Conservation (phyloP, 2,329 filamentous ascomycete species). For the Herpotrichia juniperi region DNA sequence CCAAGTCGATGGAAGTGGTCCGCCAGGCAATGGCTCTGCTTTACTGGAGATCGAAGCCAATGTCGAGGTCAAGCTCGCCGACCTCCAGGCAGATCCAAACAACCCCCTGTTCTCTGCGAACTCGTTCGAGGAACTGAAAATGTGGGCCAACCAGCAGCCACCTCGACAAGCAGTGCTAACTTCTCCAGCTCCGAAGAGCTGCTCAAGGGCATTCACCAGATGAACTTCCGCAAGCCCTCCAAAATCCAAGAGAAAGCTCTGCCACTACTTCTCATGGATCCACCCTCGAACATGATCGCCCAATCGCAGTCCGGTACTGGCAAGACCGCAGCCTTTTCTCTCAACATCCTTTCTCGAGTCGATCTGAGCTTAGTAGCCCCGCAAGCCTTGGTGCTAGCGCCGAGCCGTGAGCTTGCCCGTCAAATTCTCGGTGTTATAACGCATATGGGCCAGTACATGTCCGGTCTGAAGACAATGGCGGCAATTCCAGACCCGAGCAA, state of each 20-base stretch:
- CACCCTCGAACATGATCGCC: conserved; percentile 92
- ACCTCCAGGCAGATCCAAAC: conserved; percentile 83
- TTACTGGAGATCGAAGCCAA: conserved; percentile 78
- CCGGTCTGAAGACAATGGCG: conserved; percentile 75
- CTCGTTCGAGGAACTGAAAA: conserved; percentile 81
- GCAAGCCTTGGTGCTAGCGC: conserved; percentile 87
- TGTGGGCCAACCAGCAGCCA: conserved; percentile 63
- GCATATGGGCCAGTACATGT: conserved; percentile 83
- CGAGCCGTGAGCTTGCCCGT: conserved; percentile 90
- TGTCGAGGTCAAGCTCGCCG: conserved; percentile 90
- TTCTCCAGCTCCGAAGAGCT: conserved; percentile 49
- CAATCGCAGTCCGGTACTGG: conserved; percentile 99
- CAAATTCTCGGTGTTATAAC: conserved; percentile 89
- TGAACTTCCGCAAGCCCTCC: conserved; percentile 93
- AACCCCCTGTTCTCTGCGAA: conserved; percentile 87
- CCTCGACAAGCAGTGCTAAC: too few species aligned
- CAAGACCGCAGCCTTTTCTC: conserved; percentile 95
- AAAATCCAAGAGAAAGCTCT: conserved; percentile 97
- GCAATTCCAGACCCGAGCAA: conserved; percentile 80
- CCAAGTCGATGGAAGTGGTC: conserved; percentile 56
- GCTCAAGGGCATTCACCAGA: conserved; percentile 70
- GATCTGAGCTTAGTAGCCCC: conserved; percentile 74
- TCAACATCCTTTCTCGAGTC: conserved; percentile 87
- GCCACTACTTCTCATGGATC: conserved; percentile 83
- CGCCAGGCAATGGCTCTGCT: conserved; percentile 46